phyloP scores from a whole-genome alignment of 1,284 basidiomycete species.

The Moniliophthora roreri region DNA sequence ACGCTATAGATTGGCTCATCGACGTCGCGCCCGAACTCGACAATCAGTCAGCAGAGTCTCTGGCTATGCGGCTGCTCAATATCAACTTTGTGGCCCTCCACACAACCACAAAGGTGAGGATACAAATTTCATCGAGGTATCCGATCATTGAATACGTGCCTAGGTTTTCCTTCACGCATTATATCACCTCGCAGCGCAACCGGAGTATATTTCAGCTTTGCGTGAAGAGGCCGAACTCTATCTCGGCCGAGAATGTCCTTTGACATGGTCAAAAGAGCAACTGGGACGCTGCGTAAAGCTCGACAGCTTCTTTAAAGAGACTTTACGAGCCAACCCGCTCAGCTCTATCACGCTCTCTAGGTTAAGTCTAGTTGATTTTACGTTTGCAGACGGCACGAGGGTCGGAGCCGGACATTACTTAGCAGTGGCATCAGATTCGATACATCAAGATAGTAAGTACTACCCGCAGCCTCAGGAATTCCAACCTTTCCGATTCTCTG shows the following conservation, averaged over 20 bases:
- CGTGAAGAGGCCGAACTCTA: slow-evolving; percentile 34
- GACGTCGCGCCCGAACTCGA: slow-evolving; percentile 33
- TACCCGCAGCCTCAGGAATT: slow-evolving; percentile 34
- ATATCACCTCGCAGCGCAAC: slow-evolving; percentile 36
- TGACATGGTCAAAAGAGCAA: slow-evolving; percentile 34
- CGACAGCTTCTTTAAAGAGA: slow-evolving; percentile 44
- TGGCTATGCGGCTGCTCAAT: slow-evolving; percentile 37
- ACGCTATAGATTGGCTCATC: slow-evolving; percentile 47
- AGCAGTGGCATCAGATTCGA: slow-evolving; percentile 28
- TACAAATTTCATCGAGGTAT: not conserved
- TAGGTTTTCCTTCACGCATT: slow-evolving; percentile 37
- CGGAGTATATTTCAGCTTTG: slow-evolving; percentile 34
- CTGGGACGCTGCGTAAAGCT: slow-evolving; percentile 33
- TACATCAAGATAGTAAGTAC: slow-evolving; percentile 33
- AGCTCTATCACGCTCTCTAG: slow-evolving; percentile 20
- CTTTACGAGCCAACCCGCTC: slow-evolving; percentile 32
- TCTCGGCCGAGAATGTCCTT: slow-evolving; percentile 23
- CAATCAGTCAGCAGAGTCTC: slow-evolving; percentile 27
- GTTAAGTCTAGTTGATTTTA: slow-evolving; percentile 25
- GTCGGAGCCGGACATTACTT: slow-evolving; percentile 37
- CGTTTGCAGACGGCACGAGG: slow-evolving; percentile 42
- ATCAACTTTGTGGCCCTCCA: slow-evolving; percentile 45
- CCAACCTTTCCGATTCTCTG: slow-evolving; percentile 36
- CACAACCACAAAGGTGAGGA: slow-evolving; percentile 37
- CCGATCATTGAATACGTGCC: not conserved